Base-by-base conservation (phyloP, 306 rosid species). In the Trichosanthes cucumerina region DNA sequence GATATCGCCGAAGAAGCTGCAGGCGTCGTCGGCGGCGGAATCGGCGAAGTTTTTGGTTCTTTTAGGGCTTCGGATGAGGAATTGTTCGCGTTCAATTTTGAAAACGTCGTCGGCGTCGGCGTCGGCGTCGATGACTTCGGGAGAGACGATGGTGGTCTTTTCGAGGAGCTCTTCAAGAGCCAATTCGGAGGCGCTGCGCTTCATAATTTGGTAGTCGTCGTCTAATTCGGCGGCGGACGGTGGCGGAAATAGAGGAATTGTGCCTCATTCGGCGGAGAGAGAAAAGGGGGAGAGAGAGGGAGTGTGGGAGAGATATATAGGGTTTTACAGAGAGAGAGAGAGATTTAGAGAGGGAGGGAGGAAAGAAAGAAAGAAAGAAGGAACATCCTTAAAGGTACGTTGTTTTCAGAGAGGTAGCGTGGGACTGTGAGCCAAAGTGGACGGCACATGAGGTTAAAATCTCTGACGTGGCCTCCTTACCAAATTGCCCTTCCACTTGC, bases 401-500 rank as follows among this genome's bases (percentile, higher is more conserved):
- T 70, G 76, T 70, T 41, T 65, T 76, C 83, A 49, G 26, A 7
- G 63, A 11, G 43, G 33, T 43, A 8, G 43, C 76, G 24, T 26
- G 34, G 54, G 39, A 6, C 65, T 31, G 18, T 52, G 41, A 74
- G 41, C 38, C 26, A 76, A 52, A 13, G 33, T 85, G 93, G 92
- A 78, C 91, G 87, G 90, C 96, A 90, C 85, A 82, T 88, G 78
- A 80, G 50, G 88, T 82, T 82, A 86, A 86, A 87, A 81, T 16
- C 44, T 36, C 53, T 57, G 38, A 5, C 19, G 44, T 75, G 12
- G 1, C 72, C 2, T 18, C 0, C 3, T 65, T 24, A 19, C 47
- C 72, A 34, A 65, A 18, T 43, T 69, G 50, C 75, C 53, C 75
- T 24, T 21, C 5, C 1, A 13, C 7, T 1, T 1, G 0, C 0